Base-by-base conservation (phyloP, 2,329 filamentous ascomycete species). In the Penicillium capsulatum region DNA sequence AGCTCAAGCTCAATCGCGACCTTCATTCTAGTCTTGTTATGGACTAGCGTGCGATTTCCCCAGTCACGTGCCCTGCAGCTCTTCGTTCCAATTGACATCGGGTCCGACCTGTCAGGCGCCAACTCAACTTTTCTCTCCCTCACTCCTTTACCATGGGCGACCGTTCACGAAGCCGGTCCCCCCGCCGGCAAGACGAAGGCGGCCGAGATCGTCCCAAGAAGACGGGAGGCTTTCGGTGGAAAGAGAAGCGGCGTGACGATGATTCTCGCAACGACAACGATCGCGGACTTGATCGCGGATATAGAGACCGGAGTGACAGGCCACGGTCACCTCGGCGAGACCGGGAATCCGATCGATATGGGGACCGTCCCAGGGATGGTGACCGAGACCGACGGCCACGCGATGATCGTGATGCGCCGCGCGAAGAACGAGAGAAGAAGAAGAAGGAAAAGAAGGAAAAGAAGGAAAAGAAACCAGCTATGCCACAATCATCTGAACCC, bases 401-500 rank as follows among this genome's bases (percentile, higher is more conserved):
- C 44, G 53, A 54, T 22, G 50, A 60, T 35, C 48, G 47, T 43
- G 51, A 56, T 36, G 55, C 51, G 20, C 53, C 56, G n/a, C 48
- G 41, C 14, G 56, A 61, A 27, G 65, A 64, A 32, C 56, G 63
- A 28, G 57, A 44, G 53, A 69, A 58, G 60, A 72, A 68, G 35
- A 67, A 68, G 38, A 68, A 52, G 38, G 51, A 54, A 34, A 54
- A 52, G 29, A 52, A 61, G 34, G 49, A 61, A 36, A 61, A 52
- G 29, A 52, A 61, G 34, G 49, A 61, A 36, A 61, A 61, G 46
- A 55, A 57, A n/a, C 48, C 55, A 0, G 51, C 60, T 6, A 46
- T 63, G 19, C 58, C 69, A 6, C 58, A 64, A 45, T 65, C 61
- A 27, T 68, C 73, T 4, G 84, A 94, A 59, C 83, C 88, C 40